Evolutionary conservation across 2,329 filamentous ascomycete species (phyloP).

Genomic region (Sclerotinia nivalis): DNA sequence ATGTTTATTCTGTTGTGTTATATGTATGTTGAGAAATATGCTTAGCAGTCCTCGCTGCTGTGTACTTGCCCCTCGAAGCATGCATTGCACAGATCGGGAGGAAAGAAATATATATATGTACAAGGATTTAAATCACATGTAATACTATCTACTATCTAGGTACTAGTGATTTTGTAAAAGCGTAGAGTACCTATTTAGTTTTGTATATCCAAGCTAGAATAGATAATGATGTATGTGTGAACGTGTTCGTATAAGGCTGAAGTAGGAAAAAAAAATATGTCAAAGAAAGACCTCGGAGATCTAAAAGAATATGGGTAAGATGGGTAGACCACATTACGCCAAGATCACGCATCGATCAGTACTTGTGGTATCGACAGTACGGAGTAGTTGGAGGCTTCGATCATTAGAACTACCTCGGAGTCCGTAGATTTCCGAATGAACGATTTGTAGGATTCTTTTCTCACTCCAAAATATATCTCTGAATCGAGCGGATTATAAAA

Average conservation of each 20-base stretch:
- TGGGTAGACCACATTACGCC: neutral
- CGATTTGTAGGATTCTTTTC: neutral
- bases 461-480: neutral
- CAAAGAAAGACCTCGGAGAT: neutral
- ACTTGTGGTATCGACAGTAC: neutral
- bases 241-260: slow-evolving; percentile 5
- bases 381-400: neutral
- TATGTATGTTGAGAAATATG: no score
- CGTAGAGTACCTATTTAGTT: no score
- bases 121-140: no score
- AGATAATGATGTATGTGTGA: no score
- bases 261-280: neutral
- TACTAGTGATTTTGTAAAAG: no score
- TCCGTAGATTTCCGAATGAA: neutral
- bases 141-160: no score
- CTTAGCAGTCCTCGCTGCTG: no score
- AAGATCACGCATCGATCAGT: neutral
- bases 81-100: no score
- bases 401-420: neutral
- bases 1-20: no score
- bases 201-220: no score
- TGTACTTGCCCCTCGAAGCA: no score
- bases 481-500: neutral
- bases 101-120: no score
- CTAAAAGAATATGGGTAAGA: neutral